Conservation (phyloP, 768 basidiomycete species). For the Phlegmacium glaucopus region DNA sequence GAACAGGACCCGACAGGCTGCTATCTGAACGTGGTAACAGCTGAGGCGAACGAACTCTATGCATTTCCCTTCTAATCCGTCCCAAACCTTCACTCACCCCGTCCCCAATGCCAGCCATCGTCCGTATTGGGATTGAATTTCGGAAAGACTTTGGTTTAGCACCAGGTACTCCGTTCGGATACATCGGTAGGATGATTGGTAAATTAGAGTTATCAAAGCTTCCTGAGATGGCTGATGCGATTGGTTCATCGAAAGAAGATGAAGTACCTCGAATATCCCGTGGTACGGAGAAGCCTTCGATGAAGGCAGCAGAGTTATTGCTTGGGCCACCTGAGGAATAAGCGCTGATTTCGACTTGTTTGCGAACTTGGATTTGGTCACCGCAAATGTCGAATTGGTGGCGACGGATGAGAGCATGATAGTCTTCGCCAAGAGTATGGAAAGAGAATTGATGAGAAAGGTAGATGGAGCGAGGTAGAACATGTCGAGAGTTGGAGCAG, state of each 20-base stretch:
- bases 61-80: conserved; percentile 53
- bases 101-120: conserved; percentile 48
- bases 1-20: conserved; percentile 31
- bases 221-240: conserved; percentile 68
- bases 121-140: conserved; percentile 56
- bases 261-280: conserved; percentile 41
- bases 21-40: conserved; percentile 24
- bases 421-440: conserved; percentile 69
- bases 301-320: conserved; percentile 38
- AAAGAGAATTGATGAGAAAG: conserved; percentile 85
- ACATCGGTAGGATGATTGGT: conserved; percentile 64
- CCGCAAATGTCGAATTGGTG: conserved; percentile 58
- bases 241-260: conserved; percentile 74
- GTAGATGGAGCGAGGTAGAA: conserved; percentile 77
- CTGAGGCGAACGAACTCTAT: conserved; percentile 46
- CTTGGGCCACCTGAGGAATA: conserved; percentile 27
- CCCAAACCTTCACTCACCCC: conserved; percentile 61
- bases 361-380: conserved; percentile 64
- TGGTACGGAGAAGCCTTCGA: conserved; percentile 43
- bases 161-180: conserved; percentile 64
- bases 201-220: conserved; percentile 49
- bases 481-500: conserved; percentile 48
- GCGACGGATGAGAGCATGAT: conserved; percentile 71
- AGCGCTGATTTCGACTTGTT: conserved; percentile 65
- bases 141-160: conserved; percentile 36